Evolutionary conservation across 225 moss, liverwort and hornwort species (phyloP), one percentile per base, ranked within the genome.

Genomic region (Bryum argenteum): DNA sequence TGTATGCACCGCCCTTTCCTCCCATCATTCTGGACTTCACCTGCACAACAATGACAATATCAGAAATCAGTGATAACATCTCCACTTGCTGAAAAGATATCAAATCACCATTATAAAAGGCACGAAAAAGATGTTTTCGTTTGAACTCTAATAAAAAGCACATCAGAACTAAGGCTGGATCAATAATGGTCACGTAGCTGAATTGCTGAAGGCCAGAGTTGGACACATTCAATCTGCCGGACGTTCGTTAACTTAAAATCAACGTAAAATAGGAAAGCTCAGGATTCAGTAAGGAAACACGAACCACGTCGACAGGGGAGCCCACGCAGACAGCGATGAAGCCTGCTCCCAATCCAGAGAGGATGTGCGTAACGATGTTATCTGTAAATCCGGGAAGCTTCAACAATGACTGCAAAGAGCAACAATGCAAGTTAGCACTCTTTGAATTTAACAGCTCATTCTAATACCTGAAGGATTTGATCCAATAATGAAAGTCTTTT

Each of bases 1-100:
- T 89, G 70, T 95, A 95, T 57, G 77, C 84, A 63, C 76, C 84
- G 60, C 76, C 84, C 42, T 71, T 72, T 75, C 89, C 75, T 67
- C 89, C 88, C 74, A 91, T 91, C 92, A 95, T 92, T 84, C 95
- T 87, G 71, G 95, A 96, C 79, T 96, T 96, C 63, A 91, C 93
- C 95, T 96, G 83, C 79, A 81, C 40, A 75, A 41, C 54, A 40
- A 56, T 56, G 11, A 26, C 26, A 15, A 51, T 33, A 55, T 72
- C 40, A 20, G 20, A 66, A 37, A 61, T 71, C 69, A 28, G 70
- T 52, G 26, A 73, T 8, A 5, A 56, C 47, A 67, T 67, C 18
- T 18, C 53, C 15, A 19, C 54, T 61, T 42, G 6, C 61, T 53
- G 40, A 44, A 16, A 33, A 17, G 38, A 44, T 61, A 76, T 43